Conservation (phyloP, 2,329 filamentous ascomycete genomes). For the Niveomyces coronatus region DNA sequence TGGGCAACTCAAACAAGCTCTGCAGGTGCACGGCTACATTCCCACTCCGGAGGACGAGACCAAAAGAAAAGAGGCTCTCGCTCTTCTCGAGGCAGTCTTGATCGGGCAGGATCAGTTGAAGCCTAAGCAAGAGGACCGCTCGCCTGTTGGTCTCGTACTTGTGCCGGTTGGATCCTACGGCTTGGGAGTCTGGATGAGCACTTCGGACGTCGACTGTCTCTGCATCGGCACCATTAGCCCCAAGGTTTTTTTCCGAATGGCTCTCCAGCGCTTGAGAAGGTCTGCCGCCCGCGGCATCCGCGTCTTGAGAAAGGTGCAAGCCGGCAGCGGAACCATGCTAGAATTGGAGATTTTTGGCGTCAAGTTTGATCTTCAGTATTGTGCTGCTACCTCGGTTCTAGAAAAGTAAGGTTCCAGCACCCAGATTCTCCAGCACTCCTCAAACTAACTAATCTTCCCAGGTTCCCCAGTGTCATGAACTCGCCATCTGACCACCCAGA, state of each 20-base stretch:
- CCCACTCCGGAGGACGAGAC: constrained; percentile 35
- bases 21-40: constrained; percentile 30
- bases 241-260: constrained; percentile 50
- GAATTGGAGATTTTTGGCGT: constrained; percentile 49
- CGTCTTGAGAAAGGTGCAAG: constrained; percentile 47
- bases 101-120: constrained; percentile 20
- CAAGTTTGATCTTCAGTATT: constrained; percentile 57
- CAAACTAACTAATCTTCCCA: constrained; percentile 10
- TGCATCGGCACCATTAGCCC: constrained; percentile 53
- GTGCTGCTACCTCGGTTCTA: constrained; percentile 44
- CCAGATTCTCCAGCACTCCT: neutral
- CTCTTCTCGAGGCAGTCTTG: constrained; percentile 32
- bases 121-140: constrained; percentile 10
- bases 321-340: constrained; percentile 52
- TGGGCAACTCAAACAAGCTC: constrained; percentile 25
- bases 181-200: constrained; percentile 48
- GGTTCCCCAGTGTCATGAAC: constrained; percentile 37
- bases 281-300: constrained; percentile 32
- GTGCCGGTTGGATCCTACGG: constrained; percentile 57
- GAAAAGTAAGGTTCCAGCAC: constrained; percentile 30
- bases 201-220: constrained; percentile 56
- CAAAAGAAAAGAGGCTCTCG: constrained; percentile 33
- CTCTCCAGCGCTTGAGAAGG: constrained; percentile 41
- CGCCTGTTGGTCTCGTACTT: constrained; percentile 33
- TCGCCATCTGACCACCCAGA: constrained; percentile 39